Base-by-base conservation (phyloP, 176 grass and related monocot species). In the Eleusine indica region DNA sequence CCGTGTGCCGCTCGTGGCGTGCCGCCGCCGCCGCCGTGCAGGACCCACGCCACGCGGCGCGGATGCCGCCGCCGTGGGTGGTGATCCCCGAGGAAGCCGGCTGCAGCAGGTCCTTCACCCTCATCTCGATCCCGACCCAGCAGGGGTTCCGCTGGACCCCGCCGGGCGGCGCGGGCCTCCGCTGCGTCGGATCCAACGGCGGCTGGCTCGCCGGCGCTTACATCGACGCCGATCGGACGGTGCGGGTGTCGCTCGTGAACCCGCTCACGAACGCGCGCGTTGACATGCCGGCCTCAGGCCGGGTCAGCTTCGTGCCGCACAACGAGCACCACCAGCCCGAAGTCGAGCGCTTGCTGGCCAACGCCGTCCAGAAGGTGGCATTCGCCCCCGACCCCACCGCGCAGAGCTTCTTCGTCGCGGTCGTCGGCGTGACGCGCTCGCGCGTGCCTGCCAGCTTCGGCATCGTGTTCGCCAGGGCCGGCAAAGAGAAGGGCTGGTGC, bases 41-140 rank as follows among this genome's bases (percentile, higher is more conserved):
- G 2, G 71, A 6, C 25, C n/a, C 11, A 1, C 8, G 17, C 7
- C 68, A 52, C 54, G 9, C 0, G 39, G 8, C 22, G 4, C 21
- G 7, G n/a, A 82, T 82, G 80, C 80, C 80, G 80, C 22, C 80
- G 52, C 80, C 52, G 52, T 72, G 80, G 68, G 68, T 82, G 16
- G 70, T 82, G 22, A 46, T 71, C 22, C 53, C 80, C 7, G 15
- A 13, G 25, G 6, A 2, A 17, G 7, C 2, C 4, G 80, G 80
- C 17, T 82, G 16, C 80, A 35, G 1, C 54, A 28, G 32, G 22
- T 46, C 53, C 53, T 82, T 82, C 80, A 46, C 54, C 10, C 25
- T 82, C 5, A 38, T 82, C 38, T 82, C 80, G 38, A 25, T 44
- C 41, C 68, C 80, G 13, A 82, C 68, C 68, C 30, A 21, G 39